phyloP scores from a whole-genome alignment of 305 asterid genomes.

The Fraxinus nigra region DNA sequence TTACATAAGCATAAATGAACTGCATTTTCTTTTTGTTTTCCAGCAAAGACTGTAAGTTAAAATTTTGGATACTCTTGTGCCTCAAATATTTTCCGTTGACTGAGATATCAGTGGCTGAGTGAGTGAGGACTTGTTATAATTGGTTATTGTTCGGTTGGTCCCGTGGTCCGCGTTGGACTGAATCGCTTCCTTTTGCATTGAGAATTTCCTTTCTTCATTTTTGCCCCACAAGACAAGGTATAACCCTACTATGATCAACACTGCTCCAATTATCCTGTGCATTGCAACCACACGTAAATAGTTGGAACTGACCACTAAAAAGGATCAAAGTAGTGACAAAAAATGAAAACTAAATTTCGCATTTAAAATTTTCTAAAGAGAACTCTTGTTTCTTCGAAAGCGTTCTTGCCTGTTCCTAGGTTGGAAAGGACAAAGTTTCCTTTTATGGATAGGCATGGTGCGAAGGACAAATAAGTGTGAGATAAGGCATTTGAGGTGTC shows the following conservation, averaged over 20 bases:
- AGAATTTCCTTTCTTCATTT: conserved; percentile 70
- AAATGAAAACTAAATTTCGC: background rate
- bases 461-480: background rate
- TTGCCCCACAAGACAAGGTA: conserved; percentile 93
- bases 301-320: background rate
- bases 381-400: no score
- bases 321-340: background rate
- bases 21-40: conserved; percentile 5
- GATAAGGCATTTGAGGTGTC: background rate
- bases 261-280: conserved; percentile 85
- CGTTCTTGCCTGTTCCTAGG: no score
- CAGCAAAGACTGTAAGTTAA: conserved; percentile 24
- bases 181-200: conserved; percentile 31
- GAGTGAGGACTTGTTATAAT: conserved; percentile 62
- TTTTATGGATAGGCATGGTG: background rate
- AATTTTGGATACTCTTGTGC: background rate
- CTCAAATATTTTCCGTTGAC: conserved; percentile 64
- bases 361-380: no score
- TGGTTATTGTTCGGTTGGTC: conserved; percentile 33
- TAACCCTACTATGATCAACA: conserved; percentile 71
- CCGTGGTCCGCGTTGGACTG: conserved; percentile 57
- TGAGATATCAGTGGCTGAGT: conserved; percentile 78
- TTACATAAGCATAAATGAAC: conserved; percentile 35
- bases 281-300: background rate
- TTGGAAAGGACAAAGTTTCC: background rate